Conservation (phyloP, 2,329 filamentous ascomycete genomes). For the Fusarium sp. region DNA sequence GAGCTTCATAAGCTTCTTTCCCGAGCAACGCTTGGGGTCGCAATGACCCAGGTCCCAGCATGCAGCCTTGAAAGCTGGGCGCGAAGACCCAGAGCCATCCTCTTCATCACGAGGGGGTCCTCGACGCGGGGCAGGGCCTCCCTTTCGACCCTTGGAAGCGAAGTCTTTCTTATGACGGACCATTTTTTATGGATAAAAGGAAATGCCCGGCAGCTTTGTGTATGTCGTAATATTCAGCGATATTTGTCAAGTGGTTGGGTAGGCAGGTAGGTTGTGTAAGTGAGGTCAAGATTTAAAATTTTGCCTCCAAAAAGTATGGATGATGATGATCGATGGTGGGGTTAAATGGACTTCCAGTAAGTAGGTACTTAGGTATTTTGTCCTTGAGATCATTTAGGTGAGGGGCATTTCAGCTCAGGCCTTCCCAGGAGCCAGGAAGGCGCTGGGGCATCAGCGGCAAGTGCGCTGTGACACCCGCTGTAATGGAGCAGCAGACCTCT, state of each 20-base stretch:
- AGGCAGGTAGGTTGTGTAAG: background rate
- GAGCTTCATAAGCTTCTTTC: constrained; percentile 91
- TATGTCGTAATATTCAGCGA: background rate
- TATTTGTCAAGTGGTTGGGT: background rate
- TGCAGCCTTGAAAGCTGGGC: constrained; percentile 83
- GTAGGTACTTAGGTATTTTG: background rate
- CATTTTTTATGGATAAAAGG: constrained; percentile 62
- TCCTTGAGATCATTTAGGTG: constrained; percentile 1
- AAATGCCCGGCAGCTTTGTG: background rate
- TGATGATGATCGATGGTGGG: constrained; percentile 33
- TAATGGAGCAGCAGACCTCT: background rate
- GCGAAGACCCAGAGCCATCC: constrained; percentile 52
- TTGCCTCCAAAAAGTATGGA: constrained; percentile 18
- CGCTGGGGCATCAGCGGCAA: constrained; percentile 10
- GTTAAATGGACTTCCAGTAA: constrained; percentile 7
- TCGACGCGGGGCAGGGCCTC: constrained; percentile 63
- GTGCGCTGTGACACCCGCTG: constrained; percentile 16
- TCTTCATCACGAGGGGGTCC: constrained; percentile 60
- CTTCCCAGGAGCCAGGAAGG: background rate
- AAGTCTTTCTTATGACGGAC: constrained; percentile 95
- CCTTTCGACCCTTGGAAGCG: constrained; percentile 78
- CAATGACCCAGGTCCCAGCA: constrained; percentile 99
- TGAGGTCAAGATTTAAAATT: constrained; percentile 18
- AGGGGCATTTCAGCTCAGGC: constrained; percentile 25
- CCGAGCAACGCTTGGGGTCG: constrained; percentile 95